Evolutionary conservation across 192 early-diverging fungal genomes (phyloP).

Genomic region (Oehlia diaphana): DNA sequence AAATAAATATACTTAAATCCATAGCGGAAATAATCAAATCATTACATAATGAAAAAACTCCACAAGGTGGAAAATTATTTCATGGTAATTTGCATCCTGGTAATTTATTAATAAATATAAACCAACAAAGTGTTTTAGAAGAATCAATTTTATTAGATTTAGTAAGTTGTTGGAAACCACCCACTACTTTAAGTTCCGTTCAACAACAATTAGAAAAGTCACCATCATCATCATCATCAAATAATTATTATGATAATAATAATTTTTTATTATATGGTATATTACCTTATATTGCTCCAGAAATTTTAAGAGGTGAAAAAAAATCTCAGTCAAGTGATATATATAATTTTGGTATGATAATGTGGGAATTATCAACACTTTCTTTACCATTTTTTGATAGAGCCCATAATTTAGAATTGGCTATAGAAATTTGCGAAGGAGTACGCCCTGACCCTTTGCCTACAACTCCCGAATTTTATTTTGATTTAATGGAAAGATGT

Average conservation of each 20-base stretch:
- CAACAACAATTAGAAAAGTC: background rate
- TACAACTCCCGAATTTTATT: conserved; percentile 35
- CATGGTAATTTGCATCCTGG: conserved; percentile 15
- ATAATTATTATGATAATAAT: background rate
- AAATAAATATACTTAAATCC: background rate
- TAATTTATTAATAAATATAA: background rate
- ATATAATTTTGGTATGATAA: conserved; percentile 44
- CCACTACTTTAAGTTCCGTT: background rate
- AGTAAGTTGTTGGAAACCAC: background rate
- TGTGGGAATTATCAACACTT: conserved; percentile 46
- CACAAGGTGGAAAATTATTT: background rate
- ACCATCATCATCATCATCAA: too few relatives aligned
- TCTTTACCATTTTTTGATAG: conserved; percentile 36
- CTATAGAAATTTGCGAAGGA: conserved; percentile 35
- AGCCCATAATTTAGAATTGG: conserved; percentile 28
- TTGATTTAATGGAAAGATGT: conserved; percentile 39
- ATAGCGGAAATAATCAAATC: background rate
- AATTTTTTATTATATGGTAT: conserved; percentile 26
- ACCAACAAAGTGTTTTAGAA: background rate
- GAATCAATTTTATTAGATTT: background rate
- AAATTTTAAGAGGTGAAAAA: conserved; percentile 21
- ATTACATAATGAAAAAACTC: background rate
- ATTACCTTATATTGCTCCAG: conserved; percentile 39
- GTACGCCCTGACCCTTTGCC: conserved; percentile 35
- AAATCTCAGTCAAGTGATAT: conserved; percentile 27